phyloP scores from a whole-genome alignment of 169 alveolate species.

The Eimeria praecox region DNA sequence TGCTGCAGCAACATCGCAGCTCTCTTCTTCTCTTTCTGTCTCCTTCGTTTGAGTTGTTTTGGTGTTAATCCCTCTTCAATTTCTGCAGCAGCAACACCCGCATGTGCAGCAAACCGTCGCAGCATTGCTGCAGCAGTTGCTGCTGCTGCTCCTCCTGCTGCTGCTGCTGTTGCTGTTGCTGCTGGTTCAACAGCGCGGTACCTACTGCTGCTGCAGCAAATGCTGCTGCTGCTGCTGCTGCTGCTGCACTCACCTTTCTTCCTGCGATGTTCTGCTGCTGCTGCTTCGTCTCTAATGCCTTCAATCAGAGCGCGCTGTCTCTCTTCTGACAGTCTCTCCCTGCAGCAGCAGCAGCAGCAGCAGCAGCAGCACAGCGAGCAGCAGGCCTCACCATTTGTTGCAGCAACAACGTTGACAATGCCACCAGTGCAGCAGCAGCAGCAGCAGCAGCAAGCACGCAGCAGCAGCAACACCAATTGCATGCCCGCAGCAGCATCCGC shows the following conservation, averaged over 20 bases:
- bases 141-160: neutral
- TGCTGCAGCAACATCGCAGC: constrained; percentile 22
- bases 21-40: constrained; percentile 14
- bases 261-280: constrained; percentile 45
- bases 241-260: constrained; percentile 5
- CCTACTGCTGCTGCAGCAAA: neutral
- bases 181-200: neutral
- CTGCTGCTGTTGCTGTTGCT: neutral
- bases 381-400: neutral
- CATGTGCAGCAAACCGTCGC: neutral
- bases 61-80: neutral
- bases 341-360: neutral
- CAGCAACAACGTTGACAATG: neutral
- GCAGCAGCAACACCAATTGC: neutral
- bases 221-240: neutral
- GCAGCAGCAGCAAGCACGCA: neutral
- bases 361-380: neutral
- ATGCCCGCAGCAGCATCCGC: neutral
- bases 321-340: neutral
- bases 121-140: neutral
- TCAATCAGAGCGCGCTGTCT: neutral
- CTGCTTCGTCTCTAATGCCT: constrained; percentile 14
- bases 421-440: neutral
- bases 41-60: constrained; percentile 6
- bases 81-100: constrained; percentile 30